Evolutionary conservation across 2,329 filamentous ascomycete genomes (phyloP), one percentile per base, ranked within the genome.

Genomic region (Fusarium phyllophilum): DNA sequence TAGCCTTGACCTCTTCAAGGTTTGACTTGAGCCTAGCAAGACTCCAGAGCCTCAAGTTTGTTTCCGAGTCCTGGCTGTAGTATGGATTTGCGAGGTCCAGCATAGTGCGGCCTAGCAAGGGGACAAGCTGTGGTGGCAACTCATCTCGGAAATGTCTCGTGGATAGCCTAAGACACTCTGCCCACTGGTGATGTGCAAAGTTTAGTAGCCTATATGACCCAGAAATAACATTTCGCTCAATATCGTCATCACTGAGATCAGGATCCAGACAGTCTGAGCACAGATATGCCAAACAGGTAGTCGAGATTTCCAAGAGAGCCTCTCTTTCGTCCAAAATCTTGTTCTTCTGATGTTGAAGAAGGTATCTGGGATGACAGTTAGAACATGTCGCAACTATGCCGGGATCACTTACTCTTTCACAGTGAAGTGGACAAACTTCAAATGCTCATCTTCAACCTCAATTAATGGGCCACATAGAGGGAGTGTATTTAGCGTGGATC

Each of bases 401-500:
- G 3, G 17, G 3, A 12, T 8, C 3, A 18, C 56, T 11, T 33
- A 60, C 57, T 60, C 34, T 20, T 60, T 60, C 29, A 38, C 57
- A 1, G 57, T 49, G 2, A 51, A 60, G 34, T 60, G 57, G 9
- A 51, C 44, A 18, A 60, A 39, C 5, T 34, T 49, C 57, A 58
- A 3, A 36, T n/a, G 2, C 15, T 60, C 44, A 0, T 24, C 17
- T 3, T 60, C 36, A 3, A 33, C 20, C 5, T 31, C 11, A 20
- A 59, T 15, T 15, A 57, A 14, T 15, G 56, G 56, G 0, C 57
- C 57, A 14, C 57, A 60, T 10, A 60, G 24, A 12, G n/a, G 20
- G 1, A 38, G 22, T 0, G 42, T 38, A 4, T 49, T 59, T 10
- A 59, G 2, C 0, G 3, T 17, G 12, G 26, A 48, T 29, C 33